Percentiles rank a stretch among this genome's conserved stretches.
Evolutionary conservation across 2,329 filamentous ascomycete genomes (phyloP).

Genomic region (Alternaria arbusti): DNA sequence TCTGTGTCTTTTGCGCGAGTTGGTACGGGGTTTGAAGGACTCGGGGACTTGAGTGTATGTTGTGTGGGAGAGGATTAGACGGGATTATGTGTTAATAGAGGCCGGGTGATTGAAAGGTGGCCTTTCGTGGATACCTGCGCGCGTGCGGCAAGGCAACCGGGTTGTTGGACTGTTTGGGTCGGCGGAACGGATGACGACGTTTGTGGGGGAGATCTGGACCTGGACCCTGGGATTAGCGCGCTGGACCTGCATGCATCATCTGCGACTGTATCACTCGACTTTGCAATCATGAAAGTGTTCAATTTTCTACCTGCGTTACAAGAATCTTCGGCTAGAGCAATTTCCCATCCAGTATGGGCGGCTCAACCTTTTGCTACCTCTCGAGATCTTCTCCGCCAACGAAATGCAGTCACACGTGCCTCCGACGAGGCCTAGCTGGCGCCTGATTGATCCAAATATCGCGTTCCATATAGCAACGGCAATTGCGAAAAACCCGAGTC

Average conservation of each 20-base stretch:
- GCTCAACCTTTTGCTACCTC: background rate
- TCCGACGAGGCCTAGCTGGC: background rate
- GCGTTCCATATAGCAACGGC: background rate
- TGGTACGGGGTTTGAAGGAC: background rate
- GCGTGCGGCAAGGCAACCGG: constrained; percentile 4
- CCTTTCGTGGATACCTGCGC: constrained; percentile 9
- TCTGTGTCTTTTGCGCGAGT: background rate
- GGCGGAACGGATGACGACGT: constrained; percentile 28
- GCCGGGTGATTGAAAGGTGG: constrained; percentile 4
- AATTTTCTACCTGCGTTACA: background rate
- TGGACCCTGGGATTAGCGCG: constrained; percentile 19
- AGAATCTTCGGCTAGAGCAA: background rate
- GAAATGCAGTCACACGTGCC: background rate
- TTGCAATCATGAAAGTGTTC: background rate
- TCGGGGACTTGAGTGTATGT: background rate
- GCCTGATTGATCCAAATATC: background rate
- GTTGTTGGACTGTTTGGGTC: constrained; percentile 1
- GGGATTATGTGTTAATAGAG: background rate
- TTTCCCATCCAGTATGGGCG: background rate
- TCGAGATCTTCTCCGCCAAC: background rate
- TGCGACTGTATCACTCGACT: background rate
- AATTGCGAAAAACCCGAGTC: background rate
- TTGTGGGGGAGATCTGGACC: constrained; percentile 11
- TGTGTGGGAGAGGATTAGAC: background rate
- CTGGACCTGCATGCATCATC: background rate